Percentiles rank a stretch among this genome's conserved stretches.
These are phyloP conservation scores for Huntiella bhutanensis DNA, from an alignment of 2,329 filamentous ascomycete genomes.

Conservation along the genomic window DNA sequence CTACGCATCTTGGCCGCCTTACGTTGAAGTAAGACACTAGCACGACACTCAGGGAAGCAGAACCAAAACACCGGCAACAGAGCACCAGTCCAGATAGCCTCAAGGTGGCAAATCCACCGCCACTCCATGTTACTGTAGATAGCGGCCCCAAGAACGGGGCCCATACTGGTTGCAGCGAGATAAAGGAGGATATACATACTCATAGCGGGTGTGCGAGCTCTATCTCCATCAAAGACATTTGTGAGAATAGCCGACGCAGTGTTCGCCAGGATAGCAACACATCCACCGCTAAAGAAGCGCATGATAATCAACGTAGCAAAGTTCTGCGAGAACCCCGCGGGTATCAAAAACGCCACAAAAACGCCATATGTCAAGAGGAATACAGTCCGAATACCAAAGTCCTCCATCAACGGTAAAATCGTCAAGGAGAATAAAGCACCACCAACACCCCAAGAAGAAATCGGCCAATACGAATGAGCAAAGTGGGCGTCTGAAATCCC, in stretches of 20 bases:
- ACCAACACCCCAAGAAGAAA: conserved; percentile 17
- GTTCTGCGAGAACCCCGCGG: conserved; percentile 6
- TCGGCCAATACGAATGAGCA: conserved; percentile 10
- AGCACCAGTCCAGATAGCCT: conserved; percentile 24
- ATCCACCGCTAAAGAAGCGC: conserved; percentile 17
- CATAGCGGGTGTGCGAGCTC: conserved; percentile 15
- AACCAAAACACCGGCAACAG: conserved; percentile 20
- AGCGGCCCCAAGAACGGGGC: conserved; percentile 18
- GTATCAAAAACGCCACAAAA: conserved; percentile 13
- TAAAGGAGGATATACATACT: conserved; percentile 14
- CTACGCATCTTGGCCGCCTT: conserved; percentile 8
- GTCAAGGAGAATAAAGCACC: conserved; percentile 23
- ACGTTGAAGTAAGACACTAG: conserved; percentile 1
- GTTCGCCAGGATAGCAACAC: conserved; percentile 15
- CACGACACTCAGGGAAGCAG: conserved; percentile 8
- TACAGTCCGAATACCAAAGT: conserved; percentile 16
- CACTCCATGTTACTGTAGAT: conserved; percentile 16
- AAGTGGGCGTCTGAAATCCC: conserved; percentile 12
- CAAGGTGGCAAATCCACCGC: conserved; percentile 20
- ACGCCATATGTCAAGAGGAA: conserved; percentile 15
- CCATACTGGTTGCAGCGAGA: conserved; percentile 14
- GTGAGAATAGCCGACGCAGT: conserved; percentile 15
- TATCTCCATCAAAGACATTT: conserved; percentile 16
- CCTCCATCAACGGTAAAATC: conserved; percentile 23
- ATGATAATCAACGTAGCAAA: conserved; percentile 11